A percentile compares a stretch with the other conserved stretches of the same genome.
Conservation (phyloP, 1,139 yeast species). For the Nakaseomyces uthaithaninus region DNA sequence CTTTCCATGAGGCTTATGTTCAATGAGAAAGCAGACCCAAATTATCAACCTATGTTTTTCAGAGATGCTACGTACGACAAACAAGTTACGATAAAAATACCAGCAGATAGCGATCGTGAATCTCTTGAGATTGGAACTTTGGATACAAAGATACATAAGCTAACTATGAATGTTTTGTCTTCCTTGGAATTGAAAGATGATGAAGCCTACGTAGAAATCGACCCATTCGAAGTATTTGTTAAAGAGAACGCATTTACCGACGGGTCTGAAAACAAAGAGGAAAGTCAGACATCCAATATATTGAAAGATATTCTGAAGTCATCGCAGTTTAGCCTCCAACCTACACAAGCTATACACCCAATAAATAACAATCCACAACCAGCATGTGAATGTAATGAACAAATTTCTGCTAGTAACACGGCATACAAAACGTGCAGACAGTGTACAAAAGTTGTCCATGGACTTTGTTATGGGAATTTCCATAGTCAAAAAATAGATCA, state of each 20-base stretch:
- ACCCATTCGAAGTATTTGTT: slow-evolving; percentile 29
- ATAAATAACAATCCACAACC: slow-evolving; percentile 3
- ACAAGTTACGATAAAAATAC: slow-evolving; percentile 28
- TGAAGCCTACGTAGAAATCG: slow-evolving; percentile 18
- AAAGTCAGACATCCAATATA: slow-evolving; percentile 30
- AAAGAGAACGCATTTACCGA: slow-evolving; percentile 7
- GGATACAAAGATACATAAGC: slow-evolving; percentile 24
- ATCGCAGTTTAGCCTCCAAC: slow-evolving; percentile 22
- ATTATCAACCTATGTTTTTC: slow-evolving; percentile 43
- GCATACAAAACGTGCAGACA: slow-evolving; percentile 19
- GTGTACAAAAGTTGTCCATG: slow-evolving; percentile 29
- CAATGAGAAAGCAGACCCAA: slow-evolving; percentile 39
- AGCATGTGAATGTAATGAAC: slow-evolving; percentile 31
- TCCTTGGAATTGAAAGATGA: slow-evolving; percentile 16
- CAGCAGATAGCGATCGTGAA: slow-evolving; percentile 18
- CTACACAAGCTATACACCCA: slow-evolving; percentile 27
- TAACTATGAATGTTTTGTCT: slow-evolving; percentile 23
- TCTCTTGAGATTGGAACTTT: slow-evolving; percentile 24
- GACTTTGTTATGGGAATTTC: slow-evolving; percentile 29
- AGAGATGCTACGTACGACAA: slow-evolving; percentile 37
- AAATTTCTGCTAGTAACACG: slow-evolving; percentile 14
- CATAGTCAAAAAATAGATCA: slow-evolving; percentile 9
- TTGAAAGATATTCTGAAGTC: slow-evolving; percentile 27
- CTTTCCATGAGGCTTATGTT: slow-evolving; percentile 42
- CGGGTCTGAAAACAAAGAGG: slow-evolving; percentile 7